Conservation (phyloP, 2,329 filamentous ascomycete genomes). For the Fusarium sp. region DNA sequence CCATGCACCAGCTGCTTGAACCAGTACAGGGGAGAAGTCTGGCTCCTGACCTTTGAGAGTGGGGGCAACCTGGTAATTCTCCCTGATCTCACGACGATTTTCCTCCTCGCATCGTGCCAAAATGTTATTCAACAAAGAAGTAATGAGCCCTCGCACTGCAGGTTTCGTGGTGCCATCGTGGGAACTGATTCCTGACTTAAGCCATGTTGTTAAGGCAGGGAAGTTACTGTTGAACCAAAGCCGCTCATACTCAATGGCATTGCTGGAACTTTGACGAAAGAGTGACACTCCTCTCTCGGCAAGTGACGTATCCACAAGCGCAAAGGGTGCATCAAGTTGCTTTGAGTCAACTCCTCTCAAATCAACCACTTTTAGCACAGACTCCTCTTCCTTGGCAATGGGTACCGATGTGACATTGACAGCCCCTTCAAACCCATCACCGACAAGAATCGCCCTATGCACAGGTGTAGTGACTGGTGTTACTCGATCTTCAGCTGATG, state of each 20-base stretch:
- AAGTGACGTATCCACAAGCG: slow-evolving; percentile 68
- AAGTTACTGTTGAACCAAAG: slow-evolving; percentile 79
- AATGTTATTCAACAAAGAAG: slow-evolving; percentile 69
- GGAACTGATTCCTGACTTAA: slow-evolving; percentile 58
- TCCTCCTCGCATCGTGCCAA: slow-evolving; percentile 59
- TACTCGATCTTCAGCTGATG: slow-evolving; percentile 69
- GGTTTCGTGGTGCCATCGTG: slow-evolving; percentile 64
- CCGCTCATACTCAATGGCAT: slow-evolving; percentile 76
- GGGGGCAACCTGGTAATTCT: slow-evolving; percentile 42
- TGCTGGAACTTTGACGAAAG: slow-evolving; percentile 73
- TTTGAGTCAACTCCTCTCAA: slow-evolving; percentile 55
- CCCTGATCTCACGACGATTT: slow-evolving; percentile 46
- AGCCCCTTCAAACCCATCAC: slow-evolving; percentile 74
- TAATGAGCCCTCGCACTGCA: slow-evolving; percentile 71
- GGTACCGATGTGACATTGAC: slow-evolving; percentile 59
- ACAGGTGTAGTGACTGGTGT: slow-evolving; percentile 81
- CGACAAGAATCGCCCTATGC: slow-evolving; percentile 80
- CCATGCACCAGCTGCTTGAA: slow-evolving; percentile 72
- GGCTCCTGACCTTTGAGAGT: slow-evolving; percentile 24
- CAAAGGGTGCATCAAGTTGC: slow-evolving; percentile 53
- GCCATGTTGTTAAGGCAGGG: slow-evolving; percentile 70
- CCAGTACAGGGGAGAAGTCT: slow-evolving; percentile 58
- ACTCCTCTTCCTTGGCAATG: slow-evolving; percentile 48
- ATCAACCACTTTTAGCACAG: slow-evolving; percentile 66
- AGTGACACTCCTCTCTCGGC: slow-evolving; percentile 70